Evolutionary conservation across 768 basidiomycete species (phyloP), one percentile per base, ranked within the genome.

Genomic region (Tephrocybe sp.): DNA sequence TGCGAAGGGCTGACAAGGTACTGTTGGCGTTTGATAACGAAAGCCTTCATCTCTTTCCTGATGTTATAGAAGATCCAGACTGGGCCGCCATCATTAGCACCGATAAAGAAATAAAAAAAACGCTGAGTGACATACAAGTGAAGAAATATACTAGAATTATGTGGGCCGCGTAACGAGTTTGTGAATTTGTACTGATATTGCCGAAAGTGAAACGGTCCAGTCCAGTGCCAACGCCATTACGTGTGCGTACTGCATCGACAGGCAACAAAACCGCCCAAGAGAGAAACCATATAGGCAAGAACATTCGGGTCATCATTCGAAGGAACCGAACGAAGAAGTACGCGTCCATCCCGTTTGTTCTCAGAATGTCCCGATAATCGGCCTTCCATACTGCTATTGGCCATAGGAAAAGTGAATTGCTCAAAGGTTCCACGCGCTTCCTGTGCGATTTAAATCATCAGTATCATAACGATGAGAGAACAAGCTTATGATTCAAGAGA

Each of bases 281-380:
- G 26, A 98, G 23, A 43, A 92, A 55, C 95, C 92, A 99, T 61
- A 97, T 91, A 19, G 97, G 95, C 5, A 95, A 60, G 64, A 98
- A 77, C 20, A 94, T 71, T 57, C 84, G 80, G 44, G 83, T 65
- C 82, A 97, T 88, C 76, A 98, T 84, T 43, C 86, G 82, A 23
- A 91, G 74, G 67, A 90, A 98, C 47, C 92, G 87, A 39, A 97
- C 85, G 60, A 89, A 99, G 63, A 95, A 86, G 71, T 96, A 99
- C 13, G 93, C 89, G 65, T 98, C 96, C 51, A 89, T 73, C 22
- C 92, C 92, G 55, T 93, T 94, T 38, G 79, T 76, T 38, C 72
- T 70, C 52, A 83, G 77, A 51, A 91, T 82, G 19, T 74, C 76
- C 23, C 69, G 68, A 60, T 84, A 82, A 61, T 92, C 79, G 2